phyloP scores from a whole-genome alignment of 495 filamentous ascomycete genomes.

The Penicillium samsonianum region DNA sequence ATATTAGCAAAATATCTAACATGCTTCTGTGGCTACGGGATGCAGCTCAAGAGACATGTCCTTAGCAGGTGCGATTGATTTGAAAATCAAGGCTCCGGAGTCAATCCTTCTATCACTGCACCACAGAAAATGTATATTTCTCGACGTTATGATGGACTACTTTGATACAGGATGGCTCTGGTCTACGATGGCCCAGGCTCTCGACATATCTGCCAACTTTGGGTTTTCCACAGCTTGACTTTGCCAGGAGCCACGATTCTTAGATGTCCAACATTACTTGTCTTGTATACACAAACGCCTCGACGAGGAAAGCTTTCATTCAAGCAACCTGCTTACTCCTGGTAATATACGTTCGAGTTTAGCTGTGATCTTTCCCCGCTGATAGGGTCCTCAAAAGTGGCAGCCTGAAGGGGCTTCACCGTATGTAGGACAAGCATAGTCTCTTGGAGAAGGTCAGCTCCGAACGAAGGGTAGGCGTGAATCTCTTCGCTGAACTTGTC shows the following conservation, averaged over 20 bases:
- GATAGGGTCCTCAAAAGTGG: slow-evolving; percentile 4
- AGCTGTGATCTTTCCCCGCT: slow-evolving; percentile 1
- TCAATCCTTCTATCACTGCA: too few relatives aligned
- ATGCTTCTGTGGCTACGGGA: too few relatives aligned
- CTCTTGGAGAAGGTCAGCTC: slow-evolving; percentile 22
- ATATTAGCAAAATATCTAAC: too few relatives aligned
- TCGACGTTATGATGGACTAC: neutral
- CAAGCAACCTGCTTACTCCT: neutral
- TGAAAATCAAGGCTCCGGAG: too few relatives aligned
- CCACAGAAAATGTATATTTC: slow-evolving; percentile 7
- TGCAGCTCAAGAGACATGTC: too few relatives aligned
- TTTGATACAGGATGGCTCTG: neutral
- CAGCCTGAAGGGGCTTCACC: neutral
- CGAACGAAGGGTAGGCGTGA: slow-evolving; percentile 20
- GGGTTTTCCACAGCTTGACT: slow-evolving; percentile 2
- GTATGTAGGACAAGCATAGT: neutral
- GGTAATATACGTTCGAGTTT: neutral
- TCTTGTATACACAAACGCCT: neutral
- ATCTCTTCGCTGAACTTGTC: slow-evolving; percentile 21
- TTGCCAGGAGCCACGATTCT: slow-evolving; percentile 2
- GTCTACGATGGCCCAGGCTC: neutral
- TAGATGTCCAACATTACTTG: neutral
- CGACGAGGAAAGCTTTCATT: slow-evolving; percentile 1
- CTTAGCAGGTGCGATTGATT: too few relatives aligned
- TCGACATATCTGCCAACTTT: neutral